Base-by-base conservation (phyloP, 495 filamentous ascomycete species). In the Oidiodendron maius region DNA sequence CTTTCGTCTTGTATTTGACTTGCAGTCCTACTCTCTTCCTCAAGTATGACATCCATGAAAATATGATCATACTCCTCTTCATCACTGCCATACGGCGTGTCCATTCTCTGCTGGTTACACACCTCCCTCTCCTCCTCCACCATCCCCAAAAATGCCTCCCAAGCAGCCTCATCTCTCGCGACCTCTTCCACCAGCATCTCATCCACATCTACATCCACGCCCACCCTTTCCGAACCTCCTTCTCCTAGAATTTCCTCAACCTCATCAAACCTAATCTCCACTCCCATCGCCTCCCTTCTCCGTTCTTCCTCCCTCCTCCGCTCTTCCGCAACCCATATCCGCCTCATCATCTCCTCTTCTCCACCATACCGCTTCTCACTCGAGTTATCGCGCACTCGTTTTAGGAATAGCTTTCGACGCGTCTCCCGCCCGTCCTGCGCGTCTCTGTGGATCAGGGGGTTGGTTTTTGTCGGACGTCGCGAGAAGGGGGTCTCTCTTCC, bases 381-480 rank as follows among this genome's bases (percentile, higher is more conserved):
- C 3, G 82, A 71, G 30, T 78, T 75, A 52, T 81, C 77, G 57
- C 80, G 71, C n/a, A 96, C 82, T 43, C 83, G 86, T 56, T 84
- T 79, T 23, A 96, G 65, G 56, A 94, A 98, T 44, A 86, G 55
- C 8, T 75, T 70, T 30, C 83, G 70, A 48, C 83, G 64, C 40
- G 70, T 64, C 44, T 83, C 76, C 41, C 71, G 67, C 6, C 64
- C 64, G 38, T 72, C 71, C 50, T 76, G 71, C 16, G 63, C 58
- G 13, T 44, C 42, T 13, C 22, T 26, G 30, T 51, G 64, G 18
- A 66, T 54, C 12, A 74, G 40, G 0, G 69, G 68, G 40, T 74
- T 74, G 9, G 59, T 50, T 43, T 64, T 67, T 40, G 57, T 52
- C 3, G 47, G 17, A 0, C 59, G 48, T 26, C 56, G 49, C 23